These are phyloP conservation scores for Sporothrix brunneoviolacea DNA, from an alignment of 2,329 filamentous ascomycete species.

Conservation along the genomic window DNA sequence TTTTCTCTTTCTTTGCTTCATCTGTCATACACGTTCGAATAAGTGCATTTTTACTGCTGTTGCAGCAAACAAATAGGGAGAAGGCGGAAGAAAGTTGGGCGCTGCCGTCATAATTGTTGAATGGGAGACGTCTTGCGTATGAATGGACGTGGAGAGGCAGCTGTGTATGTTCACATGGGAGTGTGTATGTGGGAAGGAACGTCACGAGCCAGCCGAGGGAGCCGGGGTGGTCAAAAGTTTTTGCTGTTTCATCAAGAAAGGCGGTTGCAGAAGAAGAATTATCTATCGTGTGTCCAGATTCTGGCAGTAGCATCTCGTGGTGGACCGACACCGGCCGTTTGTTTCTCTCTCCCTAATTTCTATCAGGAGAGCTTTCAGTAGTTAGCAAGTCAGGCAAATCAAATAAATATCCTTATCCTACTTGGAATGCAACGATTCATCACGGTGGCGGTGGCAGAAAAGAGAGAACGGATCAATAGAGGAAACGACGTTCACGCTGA, in stretches of 20 bases:
- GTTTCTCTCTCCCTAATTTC: not conserved
- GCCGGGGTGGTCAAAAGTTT: too few species aligned
- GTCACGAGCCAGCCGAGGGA: too few species aligned
- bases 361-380: not conserved
- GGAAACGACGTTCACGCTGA: not conserved
- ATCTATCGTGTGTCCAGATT: not conserved
- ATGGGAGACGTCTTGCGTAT: not conserved
- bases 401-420: not conserved
- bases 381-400: not conserved
- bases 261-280: too few species aligned
- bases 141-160: not conserved
- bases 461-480: not conserved
- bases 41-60: not conserved
- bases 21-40: not conserved
- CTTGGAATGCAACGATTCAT: too few species aligned
- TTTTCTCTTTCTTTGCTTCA: not conserved
- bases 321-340: conserved; percentile 5
- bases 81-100: not conserved
- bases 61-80: not conserved
- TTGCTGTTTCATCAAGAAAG: too few species aligned
- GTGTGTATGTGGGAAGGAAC: not conserved
- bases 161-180: not conserved
- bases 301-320: not conserved
- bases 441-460: too few species aligned
- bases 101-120: not conserved